These are phyloP conservation scores for Nigrospora oryzae DNA, from an alignment of 2,329 filamentous ascomycete species.

Conservation along the genomic window DNA sequence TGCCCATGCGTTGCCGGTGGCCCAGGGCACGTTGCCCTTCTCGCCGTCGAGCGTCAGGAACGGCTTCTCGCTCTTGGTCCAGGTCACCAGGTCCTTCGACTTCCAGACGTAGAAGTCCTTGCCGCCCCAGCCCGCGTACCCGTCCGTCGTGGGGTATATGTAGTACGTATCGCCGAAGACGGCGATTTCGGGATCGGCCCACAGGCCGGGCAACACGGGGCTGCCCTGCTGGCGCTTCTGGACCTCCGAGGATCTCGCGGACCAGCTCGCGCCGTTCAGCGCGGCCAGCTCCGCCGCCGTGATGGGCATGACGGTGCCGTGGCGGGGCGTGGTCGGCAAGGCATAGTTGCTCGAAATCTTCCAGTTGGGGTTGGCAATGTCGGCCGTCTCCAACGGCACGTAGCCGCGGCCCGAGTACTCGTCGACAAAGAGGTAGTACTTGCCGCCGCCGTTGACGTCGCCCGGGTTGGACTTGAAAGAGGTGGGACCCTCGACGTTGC, in stretches of 20 bases:
- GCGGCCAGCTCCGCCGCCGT: slow-evolving; percentile 34
- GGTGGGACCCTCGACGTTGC: slow-evolving; percentile 41
- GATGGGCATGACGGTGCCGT: slow-evolving; percentile 44
- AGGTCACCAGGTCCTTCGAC: slow-evolving; percentile 30
- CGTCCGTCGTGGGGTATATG: slow-evolving; percentile 38
- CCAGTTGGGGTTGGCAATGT: slow-evolving; percentile 40
- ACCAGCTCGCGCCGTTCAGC: slow-evolving; percentile 14
- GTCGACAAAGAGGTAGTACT: slow-evolving; percentile 47
- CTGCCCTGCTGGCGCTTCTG: slow-evolving; percentile 14
- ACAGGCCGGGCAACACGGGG: slow-evolving; percentile 27
- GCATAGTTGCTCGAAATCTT: slow-evolving; percentile 33
- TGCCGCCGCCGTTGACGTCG: slow-evolving; percentile 34
- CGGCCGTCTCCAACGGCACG: slow-evolving; percentile 40
- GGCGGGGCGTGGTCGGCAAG: slow-evolving; percentile 39
- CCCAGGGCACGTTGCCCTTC: slow-evolving; percentile 51
- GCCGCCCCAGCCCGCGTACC: slow-evolving; percentile 33
- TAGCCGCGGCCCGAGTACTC: slow-evolving; percentile 43
- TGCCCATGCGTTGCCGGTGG: slow-evolving; percentile 58
- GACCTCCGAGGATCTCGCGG: not conserved
- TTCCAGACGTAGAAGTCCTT: slow-evolving; percentile 40
- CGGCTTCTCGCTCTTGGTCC: slow-evolving; percentile 29
- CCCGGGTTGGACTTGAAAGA: slow-evolving; percentile 39
- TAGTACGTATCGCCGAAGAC: slow-evolving; percentile 34
- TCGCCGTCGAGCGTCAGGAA: slow-evolving; percentile 36
- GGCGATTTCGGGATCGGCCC: slow-evolving; percentile 38